Evolutionary conservation across 768 basidiomycete genomes (phyloP).

Genomic region (Boletales sp.): DNA sequence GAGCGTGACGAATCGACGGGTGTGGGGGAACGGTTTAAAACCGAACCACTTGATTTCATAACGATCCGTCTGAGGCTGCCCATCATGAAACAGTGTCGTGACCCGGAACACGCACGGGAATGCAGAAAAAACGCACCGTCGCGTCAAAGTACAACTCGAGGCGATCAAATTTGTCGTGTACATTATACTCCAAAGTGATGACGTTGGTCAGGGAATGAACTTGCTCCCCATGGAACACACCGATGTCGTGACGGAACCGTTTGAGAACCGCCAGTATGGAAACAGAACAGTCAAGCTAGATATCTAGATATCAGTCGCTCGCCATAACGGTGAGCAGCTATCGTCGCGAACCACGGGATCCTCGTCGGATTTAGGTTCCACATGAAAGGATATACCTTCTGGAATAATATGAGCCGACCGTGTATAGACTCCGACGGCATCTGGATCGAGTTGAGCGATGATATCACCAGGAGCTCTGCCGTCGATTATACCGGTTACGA

Average conservation of each 20-base stretch:
- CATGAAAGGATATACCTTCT: not conserved
- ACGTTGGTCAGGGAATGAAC: constrained; percentile 10
- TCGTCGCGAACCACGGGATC: not conserved
- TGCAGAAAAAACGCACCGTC: no score
- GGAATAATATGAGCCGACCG: constrained; percentile 5
- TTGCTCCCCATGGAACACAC: not conserved
- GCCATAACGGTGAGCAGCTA: no score
- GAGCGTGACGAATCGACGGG: constrained; percentile 1
- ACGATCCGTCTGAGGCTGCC: not conserved
- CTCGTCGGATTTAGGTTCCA: not conserved
- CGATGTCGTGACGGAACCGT: constrained; percentile 1
- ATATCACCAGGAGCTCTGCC: not conserved
- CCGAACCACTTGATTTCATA: constrained; percentile 6
- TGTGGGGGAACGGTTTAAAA: not conserved
- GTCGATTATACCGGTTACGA: constrained; percentile 30
- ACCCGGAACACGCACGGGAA: no score
- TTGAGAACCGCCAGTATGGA: constrained; percentile 3
- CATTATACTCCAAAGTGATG: not conserved
- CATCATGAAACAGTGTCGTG: not conserved
- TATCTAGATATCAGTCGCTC: not conserved
- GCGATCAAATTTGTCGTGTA: no score
- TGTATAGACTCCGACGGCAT: not conserved
- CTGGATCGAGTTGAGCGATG: not conserved
- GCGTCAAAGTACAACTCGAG: no score
- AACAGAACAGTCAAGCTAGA: constrained; percentile 3